Conservation (phyloP, 2,329 filamentous ascomycete species). For the Neophaeococcomyces aloes region DNA sequence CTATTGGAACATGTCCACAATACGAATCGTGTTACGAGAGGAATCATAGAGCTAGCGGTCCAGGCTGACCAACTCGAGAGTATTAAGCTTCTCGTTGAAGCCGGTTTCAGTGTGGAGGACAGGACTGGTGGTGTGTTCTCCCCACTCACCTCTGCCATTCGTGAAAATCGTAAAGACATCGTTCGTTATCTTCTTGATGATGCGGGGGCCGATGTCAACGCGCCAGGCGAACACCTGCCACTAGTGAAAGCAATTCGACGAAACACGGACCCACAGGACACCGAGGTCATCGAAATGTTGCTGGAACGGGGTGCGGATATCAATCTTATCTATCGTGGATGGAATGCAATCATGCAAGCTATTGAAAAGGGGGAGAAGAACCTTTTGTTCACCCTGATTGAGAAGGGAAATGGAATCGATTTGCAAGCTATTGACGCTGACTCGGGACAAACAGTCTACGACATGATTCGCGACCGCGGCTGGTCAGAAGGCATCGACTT, state of each 20-base stretch:
- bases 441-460: conserved; percentile 43
- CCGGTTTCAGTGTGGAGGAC: conserved; percentile 59
- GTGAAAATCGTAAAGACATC: conserved; percentile 52
- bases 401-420: conserved; percentile 15
- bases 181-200: conserved; percentile 52
- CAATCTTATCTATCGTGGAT: conserved; percentile 56
- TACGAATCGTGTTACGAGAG: conserved; percentile 44
- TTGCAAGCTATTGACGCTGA: conserved; percentile 44
- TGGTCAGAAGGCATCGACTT: conserved; percentile 46
- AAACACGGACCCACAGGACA: conserved; percentile 43
- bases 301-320: conserved; percentile 55
- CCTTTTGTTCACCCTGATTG: conserved; percentile 43
- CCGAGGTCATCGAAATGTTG: conserved; percentile 52
- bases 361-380: conserved; percentile 52
- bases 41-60: conserved; percentile 58
- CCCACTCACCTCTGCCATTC: conserved; percentile 56
- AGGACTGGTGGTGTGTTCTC: conserved; percentile 65
- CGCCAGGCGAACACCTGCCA: conserved; percentile 59
- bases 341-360: conserved; percentile 57
- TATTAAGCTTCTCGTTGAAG: conserved; percentile 53
- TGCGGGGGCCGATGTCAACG: conserved; percentile 54
- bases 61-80: conserved; percentile 58
- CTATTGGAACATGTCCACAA: conserved; percentile 49
- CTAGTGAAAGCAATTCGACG: conserved; percentile 59
- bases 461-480: conserved; percentile 48